A percentile compares a stretch with the other conserved stretches of the same genome.
These are phyloP conservation scores for Tolypocladium album DNA, from an alignment of 2,329 filamentous ascomycete genomes.

Conservation along the genomic window DNA sequence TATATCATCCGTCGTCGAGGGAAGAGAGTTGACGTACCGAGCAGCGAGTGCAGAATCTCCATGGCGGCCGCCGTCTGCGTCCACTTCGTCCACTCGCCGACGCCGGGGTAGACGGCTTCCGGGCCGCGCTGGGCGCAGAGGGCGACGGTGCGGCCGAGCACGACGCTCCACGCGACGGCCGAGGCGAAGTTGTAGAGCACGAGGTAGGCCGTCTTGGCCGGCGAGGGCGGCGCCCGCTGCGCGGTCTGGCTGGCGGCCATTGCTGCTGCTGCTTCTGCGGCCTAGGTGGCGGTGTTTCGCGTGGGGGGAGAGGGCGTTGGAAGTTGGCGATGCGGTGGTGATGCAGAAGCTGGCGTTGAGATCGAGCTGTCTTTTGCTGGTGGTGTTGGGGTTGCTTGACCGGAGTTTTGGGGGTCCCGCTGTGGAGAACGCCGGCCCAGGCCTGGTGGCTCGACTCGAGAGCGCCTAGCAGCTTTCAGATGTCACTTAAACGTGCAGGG, in stretches of 20 bases:
- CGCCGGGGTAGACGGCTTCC: conserved; percentile 46
- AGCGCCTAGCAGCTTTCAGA: too few relatives aligned
- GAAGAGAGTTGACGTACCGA: conserved; percentile 42
- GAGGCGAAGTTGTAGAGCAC: conserved; percentile 77
- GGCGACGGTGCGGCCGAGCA: conserved; percentile 57
- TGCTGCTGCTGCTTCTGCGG: not conserved
- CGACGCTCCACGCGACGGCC: conserved; percentile 64
- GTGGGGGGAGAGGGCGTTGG: not conserved
- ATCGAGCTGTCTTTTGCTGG: not conserved
- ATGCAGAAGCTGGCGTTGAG: not conserved
- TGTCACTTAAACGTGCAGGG: not conserved
- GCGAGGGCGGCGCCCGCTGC: not conserved
- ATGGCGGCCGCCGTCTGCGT: conserved; percentile 76
- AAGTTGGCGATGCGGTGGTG: not conserved
- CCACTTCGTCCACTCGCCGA: conserved; percentile 60
- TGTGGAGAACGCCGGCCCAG: not conserved
- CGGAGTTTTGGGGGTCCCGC: not conserved
- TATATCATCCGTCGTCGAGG: too few relatives aligned
- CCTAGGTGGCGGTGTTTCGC: not conserved
- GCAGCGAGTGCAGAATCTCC: conserved; percentile 71
- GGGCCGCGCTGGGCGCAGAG: conserved; percentile 45
- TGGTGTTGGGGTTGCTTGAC: not conserved
- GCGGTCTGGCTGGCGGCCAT: not conserved
- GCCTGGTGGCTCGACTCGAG: not conserved
- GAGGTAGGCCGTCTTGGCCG: conserved; percentile 55